Base-by-base conservation (phyloP, 768 basidiomycete genomes). In the Tephrocybe rancida region DNA sequence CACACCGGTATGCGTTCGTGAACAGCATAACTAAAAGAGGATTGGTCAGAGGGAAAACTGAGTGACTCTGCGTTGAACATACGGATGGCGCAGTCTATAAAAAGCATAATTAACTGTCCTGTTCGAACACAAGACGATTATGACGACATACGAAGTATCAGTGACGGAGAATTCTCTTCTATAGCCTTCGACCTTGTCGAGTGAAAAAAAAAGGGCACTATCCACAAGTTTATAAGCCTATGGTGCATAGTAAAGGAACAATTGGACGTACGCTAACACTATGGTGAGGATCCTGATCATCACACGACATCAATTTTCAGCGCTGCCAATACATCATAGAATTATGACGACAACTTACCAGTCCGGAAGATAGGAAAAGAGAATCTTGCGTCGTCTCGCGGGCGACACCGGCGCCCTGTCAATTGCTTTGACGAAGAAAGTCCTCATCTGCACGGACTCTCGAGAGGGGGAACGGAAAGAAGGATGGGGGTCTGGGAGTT, bases 1-100 rank as follows among this genome's bases (percentile, higher is more conserved):
- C 83, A 45, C 61, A 90, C 88, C 3, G 90, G 88, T 9, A 94
- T 81, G 50, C 92, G 85, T 67, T 95, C 92, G 44, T 90, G 82
- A 11, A 81, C 73, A 11, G 90, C 81, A 68, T 75, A 88, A 29
- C 89, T 90, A 34, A 24, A 54, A 34, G 7, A 27, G n/a, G 26
- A 16, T 35, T 27, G 6, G n/a, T 46, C 1, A 14, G 24, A 43
- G 6, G n/a, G 18, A 16, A 27, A 56, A 46, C 42, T 25, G 21
- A 18, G 3, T 19, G 2, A 13, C 44, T 49, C 44, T 56, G 39
- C 54, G 13, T 46, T 37, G 14, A 34, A 44, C 78, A 62, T 59
- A 79, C 77, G 77, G 69, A 60, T 74, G 69, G 54, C 69, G 68
- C 43, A 77, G 65, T 16, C 78, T 79, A 48, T 25, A 34, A 52